phyloP scores from a whole-genome alignment of 306 rosid species.

The Dicorynia guianensis region DNA sequence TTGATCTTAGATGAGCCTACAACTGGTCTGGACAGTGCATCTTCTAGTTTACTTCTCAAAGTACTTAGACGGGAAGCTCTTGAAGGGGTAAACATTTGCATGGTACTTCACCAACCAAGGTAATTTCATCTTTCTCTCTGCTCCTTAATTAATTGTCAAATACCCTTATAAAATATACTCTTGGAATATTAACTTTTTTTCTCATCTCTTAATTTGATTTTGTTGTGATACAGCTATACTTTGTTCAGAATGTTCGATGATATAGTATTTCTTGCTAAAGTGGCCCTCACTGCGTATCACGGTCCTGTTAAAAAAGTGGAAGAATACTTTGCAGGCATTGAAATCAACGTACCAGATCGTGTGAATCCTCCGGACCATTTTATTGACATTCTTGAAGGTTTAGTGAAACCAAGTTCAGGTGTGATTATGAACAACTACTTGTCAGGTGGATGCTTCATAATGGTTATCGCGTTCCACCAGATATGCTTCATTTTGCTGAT shows the following conservation, averaged over 20 bases:
- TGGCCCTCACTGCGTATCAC: constrained; percentile 73
- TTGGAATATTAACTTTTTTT: constrained; percentile 10
- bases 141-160: not conserved
- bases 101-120: constrained; percentile 89
- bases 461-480: constrained; percentile 71
- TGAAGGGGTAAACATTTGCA: constrained; percentile 81
- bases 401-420: constrained; percentile 59
- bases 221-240: constrained; percentile 55
- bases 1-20: constrained; percentile 81
- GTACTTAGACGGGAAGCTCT: constrained; percentile 79
- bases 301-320: constrained; percentile 74
- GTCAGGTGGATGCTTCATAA: constrained; percentile 86
- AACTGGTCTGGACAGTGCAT: constrained; percentile 75
- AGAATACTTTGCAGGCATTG: constrained; percentile 70
- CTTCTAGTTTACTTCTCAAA: constrained; percentile 71
- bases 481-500: constrained; percentile 66
- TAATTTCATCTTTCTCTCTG: constrained; percentile 14
- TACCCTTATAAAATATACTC: constrained; percentile 9
- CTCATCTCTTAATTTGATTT: constrained; percentile 21
- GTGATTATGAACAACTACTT: constrained; percentile 65
- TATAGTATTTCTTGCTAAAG: constrained; percentile 75
- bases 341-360: constrained; percentile 71
- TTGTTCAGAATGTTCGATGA: constrained; percentile 84
- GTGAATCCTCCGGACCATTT: constrained; percentile 79
- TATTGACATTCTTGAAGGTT: constrained; percentile 76